Evolutionary conservation across 1,284 basidiomycete genomes (phyloP), one percentile per base, ranked within the genome.

Genomic region (Mrakiaceae sp.): DNA sequence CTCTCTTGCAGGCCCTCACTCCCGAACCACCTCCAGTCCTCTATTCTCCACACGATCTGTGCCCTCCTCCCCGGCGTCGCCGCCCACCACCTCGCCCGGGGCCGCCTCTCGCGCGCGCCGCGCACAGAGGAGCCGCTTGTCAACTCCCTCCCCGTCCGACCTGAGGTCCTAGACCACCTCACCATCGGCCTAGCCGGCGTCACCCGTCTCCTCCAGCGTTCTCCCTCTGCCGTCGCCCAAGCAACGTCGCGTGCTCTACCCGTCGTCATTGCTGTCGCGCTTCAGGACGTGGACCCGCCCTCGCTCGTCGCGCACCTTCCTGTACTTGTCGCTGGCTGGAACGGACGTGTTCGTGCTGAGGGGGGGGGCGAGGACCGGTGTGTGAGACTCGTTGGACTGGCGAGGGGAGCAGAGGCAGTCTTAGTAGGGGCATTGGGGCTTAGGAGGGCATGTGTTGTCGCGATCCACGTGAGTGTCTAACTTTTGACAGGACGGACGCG

Each of bases 261-360:
- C 64, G 67, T 67, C 49, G 52, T 70, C 53, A 40, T 70, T 47
- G 68, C 70, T 55, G 69, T 69, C 53, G 70, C 69, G 64, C 67
- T 68, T n/a, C 67, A 68, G 40, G 70, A 71, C 58, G 69, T 71
- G 64, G 69, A 69, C 57, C 70, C 70, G 9, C 67, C 69, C 3
- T 66, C 68, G 10, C 69, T 71, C 42, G 69, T 71, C 62, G 69
- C 66, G 7, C 70, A 71, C 49, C 60, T 71, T 1, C 70, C 70
- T 0, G 62, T 58, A 3, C 67, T 69, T 64, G 64, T 61, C 40
- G 70, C 70, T 0, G 70, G 69, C 5, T 68, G 61, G 10, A 71
- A 71, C 59, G 70, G 69, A 0, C 63, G 63, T 6, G 39, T 39
- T 6, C 40, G 48, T n/a, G 62, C 62, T 39, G 51, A 43, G 27